Base-by-base conservation (phyloP, 2,329 filamentous ascomycete species). In the Cyphellophora europaea region DNA sequence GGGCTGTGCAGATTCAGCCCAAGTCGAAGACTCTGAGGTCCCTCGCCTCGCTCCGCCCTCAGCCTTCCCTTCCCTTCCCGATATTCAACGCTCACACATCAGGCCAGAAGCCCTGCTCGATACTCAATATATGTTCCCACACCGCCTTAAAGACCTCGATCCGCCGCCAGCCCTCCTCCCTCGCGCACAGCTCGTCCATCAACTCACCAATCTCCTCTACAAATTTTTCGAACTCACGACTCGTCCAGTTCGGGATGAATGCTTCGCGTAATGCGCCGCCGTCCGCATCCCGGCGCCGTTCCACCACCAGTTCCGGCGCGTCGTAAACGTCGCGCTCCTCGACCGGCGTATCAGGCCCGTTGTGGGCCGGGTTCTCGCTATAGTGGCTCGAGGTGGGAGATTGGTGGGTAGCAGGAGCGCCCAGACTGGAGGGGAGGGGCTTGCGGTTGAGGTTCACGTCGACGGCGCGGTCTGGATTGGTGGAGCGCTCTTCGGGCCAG, bases 221-320 rank as follows among this genome's bases (percentile, higher is more conserved):
- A 58, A 81, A 79, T 33, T 47, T 57, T 23, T 62, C 61, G 51
- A 83, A 83, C 48, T 76, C 72, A 2, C 53, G 45, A 42, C 71
- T 74, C 29, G 72, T 76, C 79, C 78, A 83, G 49, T 82, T 82
- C 0, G 71, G 71, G 38, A 83, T 82, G 43, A 83, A 79, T 49
- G 73, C 69, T 32, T 63, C 64, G 37, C 77, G 63, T 53, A 82
- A 54, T 4, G 77, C 78, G 0, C 79, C 78, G 0, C 77, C 77
- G 51, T 82, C 79, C 1, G 61, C 61, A 49, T 81, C 77, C n/a
- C 53, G 8, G 8, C 21, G 21, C 8, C 8, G 21, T n/a, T 38
- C 8, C 13, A 11, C 30, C 32, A 11, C 13, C 15, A 13, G 15
- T 6, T n/a, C 19, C 3, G 8, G 3, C 5, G 21, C 21, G 21